Conservation (phyloP, 371 early-diverging fungal genomes). For the Funneliformis caledonium region DNA sequence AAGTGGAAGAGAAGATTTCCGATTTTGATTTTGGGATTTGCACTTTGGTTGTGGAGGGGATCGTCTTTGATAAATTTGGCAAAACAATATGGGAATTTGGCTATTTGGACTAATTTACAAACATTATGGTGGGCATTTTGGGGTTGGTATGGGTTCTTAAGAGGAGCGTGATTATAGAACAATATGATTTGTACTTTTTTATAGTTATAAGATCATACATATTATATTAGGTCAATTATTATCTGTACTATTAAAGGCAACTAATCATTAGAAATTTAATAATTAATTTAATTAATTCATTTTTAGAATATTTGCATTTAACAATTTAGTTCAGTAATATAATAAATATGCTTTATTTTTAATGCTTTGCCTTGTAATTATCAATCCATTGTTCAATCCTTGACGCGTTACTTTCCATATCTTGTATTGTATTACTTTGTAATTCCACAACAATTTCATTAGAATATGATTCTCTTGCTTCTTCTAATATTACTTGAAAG, state of each 20-base stretch:
- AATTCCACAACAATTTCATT: conserved; percentile 84
- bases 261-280: too few relatives aligned
- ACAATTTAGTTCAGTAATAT: too few relatives aligned
- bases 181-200: too few relatives aligned
- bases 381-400: conserved; percentile 75
- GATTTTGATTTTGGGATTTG: background rate
- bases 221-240: too few relatives aligned
- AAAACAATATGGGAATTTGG: background rate
- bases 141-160: conserved; percentile 15
- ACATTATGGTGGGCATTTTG: conserved; percentile 25
- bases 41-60: conserved; percentile 14
- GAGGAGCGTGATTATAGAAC: background rate
- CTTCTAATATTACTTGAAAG: conserved; percentile 95
- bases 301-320: too few relatives aligned
- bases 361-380: background rate
- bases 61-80: background rate
- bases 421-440: conserved; percentile 76
- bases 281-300: too few relatives aligned
- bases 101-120: conserved; percentile 11
- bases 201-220: too few relatives aligned
- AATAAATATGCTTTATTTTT: too few relatives aligned
- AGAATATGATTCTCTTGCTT: conserved; percentile 84
- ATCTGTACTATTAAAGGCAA: too few relatives aligned
- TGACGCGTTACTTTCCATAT: conserved; percentile 90
- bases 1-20: background rate